Percentiles rank a stretch among this genome's conserved stretches.
These are phyloP conservation scores for Coemansia furcata DNA, from an alignment of 192 early-diverging fungal species.

Conservation along the genomic window DNA sequence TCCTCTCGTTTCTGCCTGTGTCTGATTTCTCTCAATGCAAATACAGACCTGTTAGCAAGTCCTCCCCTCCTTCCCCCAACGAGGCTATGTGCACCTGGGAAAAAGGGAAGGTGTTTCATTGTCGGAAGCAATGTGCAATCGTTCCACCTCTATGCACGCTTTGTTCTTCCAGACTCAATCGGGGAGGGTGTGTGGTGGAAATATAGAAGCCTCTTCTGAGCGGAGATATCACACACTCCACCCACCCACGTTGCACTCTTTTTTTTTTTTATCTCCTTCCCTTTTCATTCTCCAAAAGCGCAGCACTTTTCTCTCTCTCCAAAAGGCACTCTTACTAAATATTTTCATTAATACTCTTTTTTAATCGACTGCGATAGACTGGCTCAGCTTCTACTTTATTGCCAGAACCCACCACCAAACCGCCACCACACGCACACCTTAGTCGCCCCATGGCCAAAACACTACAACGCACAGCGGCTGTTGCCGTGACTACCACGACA, in stretches of 20 bases:
- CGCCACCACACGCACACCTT: not conserved
- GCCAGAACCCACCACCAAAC: not conserved
- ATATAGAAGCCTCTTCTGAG: not conserved
- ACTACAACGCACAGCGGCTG: slow-evolving; percentile 8
- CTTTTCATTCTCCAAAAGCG: not conserved
- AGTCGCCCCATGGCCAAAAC: slow-evolving; percentile 13
- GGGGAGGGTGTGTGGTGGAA: not conserved
- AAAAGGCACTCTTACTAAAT: not conserved
- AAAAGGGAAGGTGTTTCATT: not conserved
- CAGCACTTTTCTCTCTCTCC: not conserved
- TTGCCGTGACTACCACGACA: not conserved
- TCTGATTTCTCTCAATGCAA: not conserved
- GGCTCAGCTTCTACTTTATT: not conserved
- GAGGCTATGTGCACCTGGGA: not conserved
- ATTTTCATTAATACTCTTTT: not conserved
- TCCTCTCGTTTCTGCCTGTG: not conserved
- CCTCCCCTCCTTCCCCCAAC: not conserved
- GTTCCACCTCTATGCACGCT: not conserved
- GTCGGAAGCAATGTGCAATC: not conserved
- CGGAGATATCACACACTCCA: not conserved
- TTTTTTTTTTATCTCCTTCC: not conserved
- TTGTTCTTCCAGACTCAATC: not conserved
- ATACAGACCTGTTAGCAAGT: not conserved
- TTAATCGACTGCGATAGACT: not conserved
- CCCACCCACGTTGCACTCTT: not conserved